Evolutionary conservation across 345 rosid species (phyloP), one percentile per base, ranked within the genome.

Genomic region (Arabidopsis arenosa): DNA sequence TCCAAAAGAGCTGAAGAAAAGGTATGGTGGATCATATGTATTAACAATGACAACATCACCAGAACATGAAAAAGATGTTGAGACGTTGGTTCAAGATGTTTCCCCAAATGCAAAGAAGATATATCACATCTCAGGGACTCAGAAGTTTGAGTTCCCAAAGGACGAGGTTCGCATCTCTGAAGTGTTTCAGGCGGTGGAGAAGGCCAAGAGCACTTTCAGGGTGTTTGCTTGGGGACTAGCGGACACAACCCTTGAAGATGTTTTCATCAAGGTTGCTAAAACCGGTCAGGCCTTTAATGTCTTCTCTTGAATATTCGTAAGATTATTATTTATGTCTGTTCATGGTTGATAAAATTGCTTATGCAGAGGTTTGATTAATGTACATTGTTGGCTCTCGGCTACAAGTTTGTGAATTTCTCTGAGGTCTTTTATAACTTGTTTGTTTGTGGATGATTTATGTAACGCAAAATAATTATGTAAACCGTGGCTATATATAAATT

Each of bases 141-240:
- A 92, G 78, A 92, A 95, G 72, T 95, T 95, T 45, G 97, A 95
- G 87, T 81, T 92, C 56, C 96, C 99, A 8, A 95, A 90, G 72
- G 70, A 84, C 0, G 90, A 90, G 53, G 90, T 88, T 43, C 84
- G 84, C 49, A 85, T 90, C 48, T 84, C 93, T 5, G 86, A 88
- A 9, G 94, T 92, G n/a, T 92, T 92, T 78, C 75, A 80, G 61
- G 99, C 90, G 26, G 96, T 92, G 30, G 97, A 88, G 78, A 82
- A 78, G 36, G 98, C 97, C 0, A 92, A 92, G 81, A 80, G 83
- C 66, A 85, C 72, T 70, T 92, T 90, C 75, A 71, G 83, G 0
- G 97, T 95, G 59, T 87, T 81, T 13, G 97, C 99, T 14, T 95
- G 99, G 99, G 99, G 97, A 63, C 78, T 95, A 52, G 89, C 96